Conservation (phyloP, 495 filamentous ascomycete species). For the Tetracladium setigerum region DNA sequence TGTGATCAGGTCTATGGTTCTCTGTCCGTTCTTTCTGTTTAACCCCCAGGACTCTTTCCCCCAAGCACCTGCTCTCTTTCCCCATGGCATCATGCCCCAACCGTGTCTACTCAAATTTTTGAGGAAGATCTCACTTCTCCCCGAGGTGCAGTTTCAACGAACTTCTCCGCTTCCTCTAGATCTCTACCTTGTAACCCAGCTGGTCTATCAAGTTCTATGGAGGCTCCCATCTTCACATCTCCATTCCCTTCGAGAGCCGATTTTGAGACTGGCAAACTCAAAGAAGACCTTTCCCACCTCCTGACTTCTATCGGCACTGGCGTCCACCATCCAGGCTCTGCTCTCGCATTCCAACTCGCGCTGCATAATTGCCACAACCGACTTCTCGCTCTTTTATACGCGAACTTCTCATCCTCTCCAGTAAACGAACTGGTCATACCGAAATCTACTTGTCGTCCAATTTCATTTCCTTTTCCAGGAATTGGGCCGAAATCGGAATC, state of each 20-base stretch:
- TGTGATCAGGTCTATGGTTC: neutral
- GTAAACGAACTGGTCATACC: slow-evolving; percentile 49
- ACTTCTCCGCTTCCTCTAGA: slow-evolving; percentile 8
- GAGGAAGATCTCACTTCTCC: slow-evolving; percentile 33
- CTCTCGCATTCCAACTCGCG: slow-evolving; percentile 50
- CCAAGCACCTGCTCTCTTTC: slow-evolving; percentile 44
- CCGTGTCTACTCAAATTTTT: slow-evolving; percentile 38
- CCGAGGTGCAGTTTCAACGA: slow-evolving; percentile 31
- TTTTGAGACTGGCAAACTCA: slow-evolving; percentile 13
- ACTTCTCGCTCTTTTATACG: slow-evolving; percentile 58
- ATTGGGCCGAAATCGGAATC: slow-evolving; percentile 21
- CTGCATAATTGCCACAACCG: slow-evolving; percentile 67
- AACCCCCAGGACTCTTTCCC: slow-evolving; percentile 31
- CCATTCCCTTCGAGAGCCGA: slow-evolving; percentile 13
- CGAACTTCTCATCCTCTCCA: slow-evolving; percentile 67
- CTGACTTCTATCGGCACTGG: slow-evolving; percentile 50
- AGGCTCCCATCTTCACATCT: slow-evolving; percentile 28
- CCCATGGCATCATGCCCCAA: slow-evolving; percentile 47
- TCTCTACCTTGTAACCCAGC: slow-evolving; percentile 25
- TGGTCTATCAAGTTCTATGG: slow-evolving; percentile 33
- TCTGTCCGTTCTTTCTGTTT: slow-evolving; percentile 23
- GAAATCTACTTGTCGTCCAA: slow-evolving; percentile 36
- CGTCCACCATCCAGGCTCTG: slow-evolving; percentile 51
- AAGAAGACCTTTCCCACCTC: slow-evolving; percentile 44
- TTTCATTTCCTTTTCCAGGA: slow-evolving; percentile 21